Evolutionary conservation across 2,329 filamentous ascomycete genomes (phyloP), one percentile per base, ranked within the genome.

Genomic region (Clonostachys byssicola): DNA sequence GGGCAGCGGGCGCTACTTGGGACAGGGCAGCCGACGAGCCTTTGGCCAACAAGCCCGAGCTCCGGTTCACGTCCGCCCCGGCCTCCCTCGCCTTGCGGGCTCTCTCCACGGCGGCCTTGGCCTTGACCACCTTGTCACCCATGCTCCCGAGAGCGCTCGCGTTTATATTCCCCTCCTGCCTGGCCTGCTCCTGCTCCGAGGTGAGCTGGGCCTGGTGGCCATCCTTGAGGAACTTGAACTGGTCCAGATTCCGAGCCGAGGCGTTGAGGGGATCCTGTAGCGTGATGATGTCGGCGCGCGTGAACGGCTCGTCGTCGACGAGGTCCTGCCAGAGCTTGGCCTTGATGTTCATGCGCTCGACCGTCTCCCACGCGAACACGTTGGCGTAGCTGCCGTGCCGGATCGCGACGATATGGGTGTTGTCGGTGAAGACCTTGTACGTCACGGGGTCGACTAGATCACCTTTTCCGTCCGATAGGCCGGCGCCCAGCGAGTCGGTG

Each of bases 391-490:
- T 87, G 47, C 81, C 83, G 66, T 88, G 83, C 48, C 83, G 79
- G 52, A 99, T 77, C 14, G 92, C 92, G 42, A 97, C 89, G 49
- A 99, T 89, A 66, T 97, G 94, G 5, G 94, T 97, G 67, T 97
- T 97, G 65, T 99, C 91, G 42, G 94, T 99, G 60, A 99, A 90
- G 40, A 95, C 88, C 67, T 99, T 99, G 76, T 89, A 97, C 1
- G 92, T 96, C 42, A 99, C 92, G 0, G 94, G 95, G 60, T 99
- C 94, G 52, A 97, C 89, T 59, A 94, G 88, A 58, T 97, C 94
- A 46, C 83, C 88, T 50, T 78, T 75, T 14, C 73, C 77, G 52
- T 82, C 78, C 52, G 70, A 71, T 12, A 68, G 53, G 4, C 70
- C 73, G 9, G 70, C 70, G 40, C 74, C 70, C 39, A 74, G 68